Conservation (phyloP, 116 monocot genomes). For the Thalassia testudinum region DNA sequence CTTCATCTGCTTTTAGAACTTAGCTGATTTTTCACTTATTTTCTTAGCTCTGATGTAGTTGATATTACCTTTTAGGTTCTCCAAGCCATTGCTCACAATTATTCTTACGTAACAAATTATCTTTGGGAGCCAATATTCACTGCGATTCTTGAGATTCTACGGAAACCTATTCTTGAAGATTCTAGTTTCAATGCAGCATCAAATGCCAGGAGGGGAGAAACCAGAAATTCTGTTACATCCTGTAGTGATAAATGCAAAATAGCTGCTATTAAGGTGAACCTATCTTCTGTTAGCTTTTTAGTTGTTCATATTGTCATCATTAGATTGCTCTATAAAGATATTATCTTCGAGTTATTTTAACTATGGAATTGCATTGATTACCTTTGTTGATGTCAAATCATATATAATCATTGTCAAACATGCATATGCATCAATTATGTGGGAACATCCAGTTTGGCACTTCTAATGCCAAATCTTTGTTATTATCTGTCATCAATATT, state of each 20-base stretch:
- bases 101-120: conserved; percentile 35
- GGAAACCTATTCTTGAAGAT: conserved; percentile 19
- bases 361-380: not conserved
- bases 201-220: conserved; percentile 32
- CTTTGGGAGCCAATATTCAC: conserved; percentile 51
- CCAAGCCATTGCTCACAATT: conserved; percentile 56
- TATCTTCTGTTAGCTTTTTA: not conserved
- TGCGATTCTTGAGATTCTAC: conserved; percentile 30
- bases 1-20: too few relatives aligned
- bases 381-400: not conserved
- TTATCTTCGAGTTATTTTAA: not conserved
- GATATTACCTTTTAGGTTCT: conserved; percentile 27
- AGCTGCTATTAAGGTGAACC: conserved; percentile 65
- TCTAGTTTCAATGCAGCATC: conserved; percentile 6
- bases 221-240: conserved; percentile 22
- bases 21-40: too few relatives aligned
- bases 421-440: too few relatives aligned
- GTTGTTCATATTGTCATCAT: too few relatives aligned
- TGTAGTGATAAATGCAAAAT: conserved; percentile 35
- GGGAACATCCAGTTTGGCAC: too few relatives aligned
- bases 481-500: too few relatives aligned
- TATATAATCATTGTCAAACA: not conserved
- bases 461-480: too few relatives aligned
- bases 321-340: too few relatives aligned
- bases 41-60: too few relatives aligned